Evolutionary conservation across 75 land plant species (phyloP).

Genomic region (Adiantum capillusveneris): DNA sequence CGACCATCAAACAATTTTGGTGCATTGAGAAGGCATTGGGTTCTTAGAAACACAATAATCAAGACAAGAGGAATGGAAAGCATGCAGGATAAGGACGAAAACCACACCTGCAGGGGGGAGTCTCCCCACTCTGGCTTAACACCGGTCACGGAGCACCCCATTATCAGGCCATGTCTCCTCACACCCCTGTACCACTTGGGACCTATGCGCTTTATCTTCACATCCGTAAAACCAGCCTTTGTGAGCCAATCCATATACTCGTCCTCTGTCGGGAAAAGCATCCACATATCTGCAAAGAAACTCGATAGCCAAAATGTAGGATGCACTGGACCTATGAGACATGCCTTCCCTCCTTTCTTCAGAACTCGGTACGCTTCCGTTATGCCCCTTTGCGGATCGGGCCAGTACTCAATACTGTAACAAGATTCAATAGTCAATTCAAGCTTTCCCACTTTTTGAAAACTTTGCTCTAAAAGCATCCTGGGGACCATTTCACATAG

Average conservation of each 20-base stretch:
- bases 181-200: constrained; percentile 99
- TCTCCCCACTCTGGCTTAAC: constrained; percentile 83
- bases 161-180: constrained; percentile 87
- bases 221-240: constrained; percentile 92
- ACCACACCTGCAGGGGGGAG: constrained; percentile 79
- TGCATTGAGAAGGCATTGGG: no score
- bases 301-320: constrained; percentile 95
- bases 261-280: constrained; percentile 96
- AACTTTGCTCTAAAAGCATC: no score
- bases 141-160: constrained; percentile 98
- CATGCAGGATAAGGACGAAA: no score
- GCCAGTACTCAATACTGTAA: constrained; percentile 98
- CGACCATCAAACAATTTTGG: no score
- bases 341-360: constrained; percentile 82
- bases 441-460: no score
- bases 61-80: no score
- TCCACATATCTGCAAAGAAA: constrained; percentile 96
- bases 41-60: no score
- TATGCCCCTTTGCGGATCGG: constrained; percentile 96
- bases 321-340: constrained; percentile 89
- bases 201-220: constrained; percentile 87
- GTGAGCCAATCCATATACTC: constrained; percentile 98
- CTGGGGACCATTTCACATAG: no score
- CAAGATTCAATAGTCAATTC: no score
- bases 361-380: constrained; percentile 90